Base-by-base conservation (phyloP, 768 basidiomycete species). In the Bullera alba region DNA sequence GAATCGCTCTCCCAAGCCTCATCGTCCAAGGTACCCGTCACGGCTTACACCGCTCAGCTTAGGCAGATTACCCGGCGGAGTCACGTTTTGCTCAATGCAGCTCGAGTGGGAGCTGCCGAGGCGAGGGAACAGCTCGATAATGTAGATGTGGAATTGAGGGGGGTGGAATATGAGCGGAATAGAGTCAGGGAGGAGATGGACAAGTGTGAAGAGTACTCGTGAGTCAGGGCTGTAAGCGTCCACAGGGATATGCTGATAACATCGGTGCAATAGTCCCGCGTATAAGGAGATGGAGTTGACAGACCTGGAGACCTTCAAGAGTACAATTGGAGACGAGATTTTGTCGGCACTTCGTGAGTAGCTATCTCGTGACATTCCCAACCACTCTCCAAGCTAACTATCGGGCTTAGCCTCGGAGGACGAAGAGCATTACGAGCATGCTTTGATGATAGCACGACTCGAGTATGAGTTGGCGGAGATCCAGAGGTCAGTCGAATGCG, bases 141-240 rank as follows among this genome's bases (percentile, higher is more conserved):
- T 32, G 49, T 54, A 10, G 61, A 66, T 51, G 58, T 55, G 16
- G 54, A 54, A 8, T 30, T 66, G 14, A 39, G 60, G 37, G 58
- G 51, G 35, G 53, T 59, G 6, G 63, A 58, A 42, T 63, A 61
- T 49, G 64, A 66, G 48, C 21, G 54, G 26, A 58, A 56, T 26
- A 54, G 63, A 43, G 55, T 63, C 27, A 43, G 50, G 25, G 61
- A 63, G 49, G 67, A 65, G 57, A 69, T 63, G 22, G 53, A 45
- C 26, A 28, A 50, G 37, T 69, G 67, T 61, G 48, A 42, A 48
- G 59, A 65, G 15, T 69, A 69, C 45, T 54, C 36, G 66, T 68
- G 35, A 46, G 66, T 61, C 16, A 10, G 6, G 6, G 8, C 21
- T 21, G 3, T 5, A 30, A n/a, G n/a, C n/a, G n/a, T n/a, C n/a